These are phyloP conservation scores for Aspergillus sp. DNA, from an alignment of 2,329 filamentous ascomycete species.

Conservation along the genomic window DNA sequence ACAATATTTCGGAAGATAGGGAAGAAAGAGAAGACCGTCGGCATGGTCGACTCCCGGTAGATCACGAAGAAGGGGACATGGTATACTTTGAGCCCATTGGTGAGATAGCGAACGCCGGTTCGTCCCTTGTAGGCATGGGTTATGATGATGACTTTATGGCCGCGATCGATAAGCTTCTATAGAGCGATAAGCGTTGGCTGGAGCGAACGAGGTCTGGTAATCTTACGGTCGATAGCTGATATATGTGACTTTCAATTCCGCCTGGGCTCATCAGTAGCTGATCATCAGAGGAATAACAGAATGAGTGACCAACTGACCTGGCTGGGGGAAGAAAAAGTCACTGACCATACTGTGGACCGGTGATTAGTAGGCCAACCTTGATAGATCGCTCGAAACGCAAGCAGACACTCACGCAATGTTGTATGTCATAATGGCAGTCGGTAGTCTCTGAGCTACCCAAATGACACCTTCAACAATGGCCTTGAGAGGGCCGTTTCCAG, in stretches of 20 bases:
- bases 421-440: constrained; percentile 60
- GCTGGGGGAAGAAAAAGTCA: constrained; percentile 99
- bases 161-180: constrained; percentile 90
- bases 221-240: constrained; percentile 79
- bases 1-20: constrained; percentile 97
- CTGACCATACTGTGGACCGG: constrained; percentile 73
- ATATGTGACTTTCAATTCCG: constrained; percentile 96
- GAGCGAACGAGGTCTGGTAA: background rate
- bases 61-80: constrained; percentile 95
- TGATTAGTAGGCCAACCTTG: constrained; percentile 24
- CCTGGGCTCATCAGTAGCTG: constrained; percentile 47
- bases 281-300: background rate
- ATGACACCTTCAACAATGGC: constrained; percentile 16
- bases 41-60: constrained; percentile 89
- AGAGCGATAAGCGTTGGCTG: constrained; percentile 12
- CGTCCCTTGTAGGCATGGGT: constrained; percentile 92
- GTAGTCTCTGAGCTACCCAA: constrained; percentile 16
- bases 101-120: constrained; percentile 90
- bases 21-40: constrained; percentile 98
- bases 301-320: constrained; percentile 53
- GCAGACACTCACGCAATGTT: constrained; percentile 63
- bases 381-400: constrained; percentile 15
- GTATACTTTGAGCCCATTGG: constrained; percentile 97
- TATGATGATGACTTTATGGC: constrained; percentile 97
- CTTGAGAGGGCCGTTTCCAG: background rate